phyloP scores from a whole-genome alignment of 164 flowering plant species.

The Aristolochia fimbriata region DNA sequence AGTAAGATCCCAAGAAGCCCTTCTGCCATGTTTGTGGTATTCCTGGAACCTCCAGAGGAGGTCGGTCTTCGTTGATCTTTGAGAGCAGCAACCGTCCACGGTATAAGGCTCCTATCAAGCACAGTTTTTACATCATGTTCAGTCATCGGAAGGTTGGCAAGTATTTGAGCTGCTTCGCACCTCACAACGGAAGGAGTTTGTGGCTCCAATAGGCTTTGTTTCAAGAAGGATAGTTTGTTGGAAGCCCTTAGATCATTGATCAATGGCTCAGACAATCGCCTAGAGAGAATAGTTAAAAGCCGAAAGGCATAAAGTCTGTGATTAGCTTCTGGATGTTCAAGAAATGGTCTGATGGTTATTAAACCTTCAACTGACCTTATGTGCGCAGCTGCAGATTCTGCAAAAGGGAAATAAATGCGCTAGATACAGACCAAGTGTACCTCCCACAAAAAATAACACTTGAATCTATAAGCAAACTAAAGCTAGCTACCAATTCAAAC shows the following conservation, averaged over 20 bases:
- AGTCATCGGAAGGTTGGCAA: conserved; percentile 41
- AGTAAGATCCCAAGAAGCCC: conserved; percentile 51
- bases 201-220: conserved; percentile 26
- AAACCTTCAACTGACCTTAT: conserved; percentile 38
- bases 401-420: conserved; percentile 1
- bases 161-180: conserved; percentile 45
- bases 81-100: conserved; percentile 30
- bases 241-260: conserved; percentile 24
- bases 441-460: no score
- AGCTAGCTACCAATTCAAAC: not conserved
- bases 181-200: conserved; percentile 26
- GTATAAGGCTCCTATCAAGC: conserved; percentile 27
- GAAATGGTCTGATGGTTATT: conserved; percentile 21
- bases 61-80: conserved; percentile 18
- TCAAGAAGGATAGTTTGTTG: conserved; percentile 25
- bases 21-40: conserved; percentile 29
- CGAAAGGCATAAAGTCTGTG: conserved; percentile 30
- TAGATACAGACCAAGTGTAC: not conserved
- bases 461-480: no score
- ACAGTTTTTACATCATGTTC: conserved; percentile 36
- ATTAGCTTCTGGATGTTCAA: conserved; percentile 34
- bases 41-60: conserved; percentile 15
- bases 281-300: conserved; percentile 37
- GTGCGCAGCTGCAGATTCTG: conserved; percentile 38
- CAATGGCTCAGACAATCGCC: conserved; percentile 30